Evolutionary conservation across 306 rosid species (phyloP), one percentile per base, ranked within the genome.

Genomic region (Spatholobus suberectus): DNA sequence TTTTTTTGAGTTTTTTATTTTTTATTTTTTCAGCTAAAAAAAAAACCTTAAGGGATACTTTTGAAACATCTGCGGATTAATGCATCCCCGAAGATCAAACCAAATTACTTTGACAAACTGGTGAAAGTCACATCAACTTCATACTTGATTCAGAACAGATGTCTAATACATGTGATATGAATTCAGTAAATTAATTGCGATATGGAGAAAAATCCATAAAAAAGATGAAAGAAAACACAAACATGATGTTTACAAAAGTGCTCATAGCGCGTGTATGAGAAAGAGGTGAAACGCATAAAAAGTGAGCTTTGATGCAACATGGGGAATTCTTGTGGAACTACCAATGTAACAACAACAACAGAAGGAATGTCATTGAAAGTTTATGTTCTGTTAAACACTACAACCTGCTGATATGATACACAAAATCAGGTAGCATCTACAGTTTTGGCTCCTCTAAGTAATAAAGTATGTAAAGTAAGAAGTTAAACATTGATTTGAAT

Each of bases 261-360:
- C 70, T 14, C 21, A 29, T 3, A 43, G 47, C 12, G 26, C 8
- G 8, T 13, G 52, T 29, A 66, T 3, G 14, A 27, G n/a, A n/a
- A n/a, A n/a, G n/a, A n/a, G n/a, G n/a, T n/a, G n/a, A n/a, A n/a
- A 14, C 35, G 34, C 70, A 13, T 5, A 27, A 21, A 12, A 72
- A 1, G 20, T 7, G 58, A 73, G 44, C 12, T 55, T 32, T 35
- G 14, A 26, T 29, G 68, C 6, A 41, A 46, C 63, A 73, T 23
- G 24, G 46, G 46, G 47, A 13, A 55, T 17, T 23, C 81, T 20
- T 23, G 11, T 23, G 68, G 52, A 18, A 35, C 44, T 12, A 29
- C 54, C 51, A 29, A n/a, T 5, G 76, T 18, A 44, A 67, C 68
- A 52, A 66, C 35, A 85, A 18, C 51, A 26, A 63, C 47, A 54